A percentile compares a stretch with the other conserved stretches of the same genome.
Evolutionary conservation across 169 alveolate species (phyloP).

Genomic region (Cryptosporidium andersoni): DNA sequence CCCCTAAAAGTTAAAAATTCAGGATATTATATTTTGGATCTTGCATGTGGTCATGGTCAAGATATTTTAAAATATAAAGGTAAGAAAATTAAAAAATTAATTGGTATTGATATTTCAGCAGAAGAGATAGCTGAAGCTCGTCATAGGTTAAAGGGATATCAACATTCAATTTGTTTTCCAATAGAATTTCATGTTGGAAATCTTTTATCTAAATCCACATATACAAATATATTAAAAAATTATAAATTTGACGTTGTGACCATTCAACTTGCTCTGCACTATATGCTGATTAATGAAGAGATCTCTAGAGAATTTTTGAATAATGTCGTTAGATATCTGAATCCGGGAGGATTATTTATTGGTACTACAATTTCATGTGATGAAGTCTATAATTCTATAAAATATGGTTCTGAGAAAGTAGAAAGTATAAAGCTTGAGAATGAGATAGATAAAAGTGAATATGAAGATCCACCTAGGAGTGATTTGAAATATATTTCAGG

Average conservation of each 20-base stretch:
- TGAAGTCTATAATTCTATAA: conserved; percentile 44
- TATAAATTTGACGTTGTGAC: conserved; percentile 83
- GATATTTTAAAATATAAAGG: conserved; percentile 86
- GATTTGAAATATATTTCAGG: conserved; percentile 72
- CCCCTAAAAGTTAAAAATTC: conserved; percentile 36
- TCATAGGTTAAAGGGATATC: conserved; percentile 79
- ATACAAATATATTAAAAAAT: conserved; percentile 58
- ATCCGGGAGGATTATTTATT: conserved; percentile 88
- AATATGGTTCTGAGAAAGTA: conserved; percentile 15
- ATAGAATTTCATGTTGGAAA: conserved; percentile 84
- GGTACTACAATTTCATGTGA: conserved; percentile 83
- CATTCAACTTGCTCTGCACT: conserved; percentile 92
- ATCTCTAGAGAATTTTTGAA: conserved; percentile 84
- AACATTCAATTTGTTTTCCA: conserved; percentile 70
- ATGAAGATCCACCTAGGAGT: conserved; percentile 55
- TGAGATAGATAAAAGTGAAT: conserved; percentile 69
- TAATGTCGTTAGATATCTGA: conserved; percentile 80
- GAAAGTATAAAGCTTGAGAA: conserved; percentile 8
- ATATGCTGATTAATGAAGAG: conserved; percentile 86
- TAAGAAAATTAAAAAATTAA: conserved; percentile 79
- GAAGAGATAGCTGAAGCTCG: conserved; percentile 86
- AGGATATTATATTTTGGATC: conserved; percentile 81
- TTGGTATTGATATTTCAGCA: conserved; percentile 87
- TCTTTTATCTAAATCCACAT: conserved; percentile 63
- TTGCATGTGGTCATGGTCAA: conserved; percentile 91